These are phyloP conservation scores for Cladophialophora psammophila DNA, from an alignment of 2,329 filamentous ascomycete species.

Conservation along the genomic window DNA sequence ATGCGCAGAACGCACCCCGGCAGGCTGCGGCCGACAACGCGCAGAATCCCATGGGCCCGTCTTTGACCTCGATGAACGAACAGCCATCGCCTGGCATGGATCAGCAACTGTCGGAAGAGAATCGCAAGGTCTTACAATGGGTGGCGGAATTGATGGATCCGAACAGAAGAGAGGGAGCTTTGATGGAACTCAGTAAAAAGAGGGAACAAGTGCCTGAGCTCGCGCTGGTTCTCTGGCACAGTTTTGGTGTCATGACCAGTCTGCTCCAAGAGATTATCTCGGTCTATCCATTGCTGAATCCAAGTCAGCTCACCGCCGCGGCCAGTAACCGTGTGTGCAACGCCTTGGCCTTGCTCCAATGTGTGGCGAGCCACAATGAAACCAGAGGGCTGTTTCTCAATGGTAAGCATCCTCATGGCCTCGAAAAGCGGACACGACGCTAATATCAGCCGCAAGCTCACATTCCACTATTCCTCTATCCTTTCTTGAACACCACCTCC, in stretches of 20 bases:
- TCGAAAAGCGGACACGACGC: neutral
- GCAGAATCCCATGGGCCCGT: slow-evolving; percentile 29
- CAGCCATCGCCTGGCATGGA: slow-evolving; percentile 58
- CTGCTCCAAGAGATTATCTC: slow-evolving; percentile 98
- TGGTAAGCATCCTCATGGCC: slow-evolving; percentile 61
- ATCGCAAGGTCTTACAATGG: slow-evolving; percentile 88
- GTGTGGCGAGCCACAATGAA: slow-evolving; percentile 96
- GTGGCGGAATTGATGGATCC: slow-evolving; percentile 91
- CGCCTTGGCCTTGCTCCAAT: slow-evolving; percentile 91
- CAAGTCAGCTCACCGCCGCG: slow-evolving; percentile 95
- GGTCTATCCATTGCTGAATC: slow-evolving; percentile 95
- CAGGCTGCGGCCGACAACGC: slow-evolving; percentile 36
- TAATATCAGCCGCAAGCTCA: slow-evolving; percentile 70
- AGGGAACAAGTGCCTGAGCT: slow-evolving; percentile 96
- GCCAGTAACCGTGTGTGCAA: slow-evolving; percentile 98
- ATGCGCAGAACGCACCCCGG: slow-evolving; percentile 31
- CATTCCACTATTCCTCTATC: slow-evolving; percentile 96
- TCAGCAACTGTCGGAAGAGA: slow-evolving; percentile 81
- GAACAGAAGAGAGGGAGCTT: slow-evolving; percentile 83
- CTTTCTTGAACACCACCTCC: slow-evolving; percentile 97
- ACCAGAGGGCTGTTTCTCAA: slow-evolving; percentile 92
- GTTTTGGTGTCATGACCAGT: slow-evolving; percentile 99
- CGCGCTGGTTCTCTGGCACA: slow-evolving; percentile 96
- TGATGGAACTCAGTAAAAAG: slow-evolving; percentile 98
- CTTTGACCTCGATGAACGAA: slow-evolving; percentile 36